Evolutionary conservation across 768 basidiomycete species (phyloP).

Genomic region (Porpolomopsis calyptriformis): DNA sequence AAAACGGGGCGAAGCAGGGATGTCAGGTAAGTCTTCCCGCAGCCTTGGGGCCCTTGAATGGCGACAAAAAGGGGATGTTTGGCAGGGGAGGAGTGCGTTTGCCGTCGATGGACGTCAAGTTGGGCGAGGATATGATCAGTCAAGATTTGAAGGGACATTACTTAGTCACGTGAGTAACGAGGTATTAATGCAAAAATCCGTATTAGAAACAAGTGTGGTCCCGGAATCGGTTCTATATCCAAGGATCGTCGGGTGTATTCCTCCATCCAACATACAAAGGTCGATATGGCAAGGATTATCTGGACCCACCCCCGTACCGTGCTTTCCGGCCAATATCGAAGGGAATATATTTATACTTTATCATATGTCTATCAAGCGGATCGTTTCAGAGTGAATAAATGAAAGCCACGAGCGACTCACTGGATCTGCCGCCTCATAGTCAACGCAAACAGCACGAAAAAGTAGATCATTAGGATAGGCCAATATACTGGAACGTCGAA

Average conservation of each 20-base stretch:
- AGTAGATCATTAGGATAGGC: constrained; percentile 97
- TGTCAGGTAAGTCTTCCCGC: constrained; percentile 81
- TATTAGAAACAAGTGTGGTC: too few relatives aligned
- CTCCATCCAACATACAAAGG: too few relatives aligned
- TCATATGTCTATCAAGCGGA: constrained; percentile 3
- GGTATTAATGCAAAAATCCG: too few relatives aligned
- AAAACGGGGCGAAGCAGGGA: constrained; percentile 38
- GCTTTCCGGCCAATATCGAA: constrained; percentile 94
- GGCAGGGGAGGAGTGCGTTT: background rate
- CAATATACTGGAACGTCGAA: constrained; percentile 99
- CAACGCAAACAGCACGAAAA: constrained; percentile 86
- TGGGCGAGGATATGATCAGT: background rate
- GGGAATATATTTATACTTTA: constrained; percentile 38
- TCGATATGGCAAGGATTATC: too few relatives aligned
- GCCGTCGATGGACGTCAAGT: background rate
- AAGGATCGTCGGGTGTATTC: too few relatives aligned
- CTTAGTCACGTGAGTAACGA: too few relatives aligned
- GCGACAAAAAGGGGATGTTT: constrained; percentile 68
- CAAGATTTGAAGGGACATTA: background rate
- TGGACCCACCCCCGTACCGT: constrained; percentile 47
- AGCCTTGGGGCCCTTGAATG: constrained; percentile 89
- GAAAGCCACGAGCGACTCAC: constrained; percentile 37
- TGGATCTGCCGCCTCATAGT: constrained; percentile 96
- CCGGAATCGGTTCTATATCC: too few relatives aligned
- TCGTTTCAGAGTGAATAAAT: background rate